Evolutionary conservation across 495 filamentous ascomycete species (phyloP).

Genomic region (Pseudotulostoma volvatum): DNA sequence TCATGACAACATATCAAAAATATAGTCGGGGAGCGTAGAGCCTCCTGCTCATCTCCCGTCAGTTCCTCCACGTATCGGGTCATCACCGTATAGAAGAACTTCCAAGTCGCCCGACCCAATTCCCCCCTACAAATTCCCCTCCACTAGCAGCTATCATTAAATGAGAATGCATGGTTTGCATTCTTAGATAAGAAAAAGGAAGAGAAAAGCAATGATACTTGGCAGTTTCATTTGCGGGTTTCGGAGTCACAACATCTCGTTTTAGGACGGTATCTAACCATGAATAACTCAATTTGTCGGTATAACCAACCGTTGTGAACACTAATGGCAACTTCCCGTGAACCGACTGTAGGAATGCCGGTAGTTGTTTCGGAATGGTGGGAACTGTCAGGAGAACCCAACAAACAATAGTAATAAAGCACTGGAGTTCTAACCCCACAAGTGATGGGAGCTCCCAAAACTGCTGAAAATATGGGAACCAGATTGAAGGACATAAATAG

Average conservation of each 20-base stretch:
- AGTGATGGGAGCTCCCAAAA: too few relatives aligned
- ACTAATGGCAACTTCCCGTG: too few relatives aligned
- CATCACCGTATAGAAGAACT: constrained; percentile 90
- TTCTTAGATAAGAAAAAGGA: background rate
- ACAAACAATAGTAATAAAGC: too few relatives aligned
- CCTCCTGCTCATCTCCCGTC: constrained; percentile 63
- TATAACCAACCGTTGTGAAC: too few relatives aligned
- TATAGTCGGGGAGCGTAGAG: constrained; percentile 79
- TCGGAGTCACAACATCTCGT: constrained; percentile 72
- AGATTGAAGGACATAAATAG: too few relatives aligned
- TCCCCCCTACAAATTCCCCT: constrained; percentile 44
- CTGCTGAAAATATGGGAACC: too few relatives aligned
- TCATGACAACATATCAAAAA: constrained; percentile 41
- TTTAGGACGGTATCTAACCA: constrained; percentile 45
- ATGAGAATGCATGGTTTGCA: background rate
- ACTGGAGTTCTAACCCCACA: too few relatives aligned
- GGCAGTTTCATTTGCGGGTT: constrained; percentile 78
- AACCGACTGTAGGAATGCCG: too few relatives aligned
- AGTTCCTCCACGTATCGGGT: constrained; percentile 82
- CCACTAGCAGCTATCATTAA: constrained; percentile 4
- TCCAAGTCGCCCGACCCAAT: constrained; percentile 77
- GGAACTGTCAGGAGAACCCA: too few relatives aligned
- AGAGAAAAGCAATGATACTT: constrained; percentile 23
- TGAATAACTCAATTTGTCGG: too few relatives aligned
- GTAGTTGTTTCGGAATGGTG: too few relatives aligned